Conservation (phyloP, 495 filamentous ascomycete species). For the Letharia lupina region DNA sequence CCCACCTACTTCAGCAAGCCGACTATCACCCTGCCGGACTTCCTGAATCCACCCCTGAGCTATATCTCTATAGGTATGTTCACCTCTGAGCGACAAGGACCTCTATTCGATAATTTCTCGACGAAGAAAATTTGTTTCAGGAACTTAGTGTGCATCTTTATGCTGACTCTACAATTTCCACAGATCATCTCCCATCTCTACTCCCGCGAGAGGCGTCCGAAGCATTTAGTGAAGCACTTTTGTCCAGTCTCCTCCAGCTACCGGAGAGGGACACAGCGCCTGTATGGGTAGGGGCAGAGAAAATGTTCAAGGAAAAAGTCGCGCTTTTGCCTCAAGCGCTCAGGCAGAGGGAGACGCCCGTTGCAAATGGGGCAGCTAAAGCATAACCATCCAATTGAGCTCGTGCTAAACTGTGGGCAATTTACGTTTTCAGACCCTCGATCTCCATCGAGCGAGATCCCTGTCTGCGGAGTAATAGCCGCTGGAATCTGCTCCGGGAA, state of each 20-base stretch:
- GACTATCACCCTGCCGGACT: constrained; percentile 54
- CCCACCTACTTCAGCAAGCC: constrained; percentile 76
- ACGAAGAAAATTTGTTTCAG: background rate
- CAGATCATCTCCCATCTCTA: constrained; percentile 78
- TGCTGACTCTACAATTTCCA: background rate
- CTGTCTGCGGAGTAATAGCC: too few relatives aligned
- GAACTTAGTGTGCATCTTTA: background rate
- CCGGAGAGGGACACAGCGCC: constrained; percentile 61
- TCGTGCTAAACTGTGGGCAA: too few relatives aligned
- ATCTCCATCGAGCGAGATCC: too few relatives aligned
- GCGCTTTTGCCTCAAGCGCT: background rate
- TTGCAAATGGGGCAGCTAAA: too few relatives aligned
- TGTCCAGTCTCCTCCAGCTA: constrained; percentile 70
- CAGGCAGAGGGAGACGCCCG: too few relatives aligned
- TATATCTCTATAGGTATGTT: constrained; percentile 60
- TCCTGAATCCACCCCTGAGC: constrained; percentile 50
- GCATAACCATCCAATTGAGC: too few relatives aligned
- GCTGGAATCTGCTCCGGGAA: too few relatives aligned
- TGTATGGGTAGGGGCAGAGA: constrained; percentile 79
- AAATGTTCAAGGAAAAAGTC: constrained; percentile 79
- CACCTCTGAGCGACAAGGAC: background rate
- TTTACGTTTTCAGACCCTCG: too few relatives aligned
- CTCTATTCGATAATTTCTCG: too few relatives aligned
- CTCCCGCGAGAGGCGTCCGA: constrained; percentile 77
- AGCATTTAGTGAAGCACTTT: constrained; percentile 69